Evolutionary conservation across 1,139 yeast species (phyloP), one percentile per base, ranked within the genome.

Genomic region (Debaryomycetaceae sp.): DNA sequence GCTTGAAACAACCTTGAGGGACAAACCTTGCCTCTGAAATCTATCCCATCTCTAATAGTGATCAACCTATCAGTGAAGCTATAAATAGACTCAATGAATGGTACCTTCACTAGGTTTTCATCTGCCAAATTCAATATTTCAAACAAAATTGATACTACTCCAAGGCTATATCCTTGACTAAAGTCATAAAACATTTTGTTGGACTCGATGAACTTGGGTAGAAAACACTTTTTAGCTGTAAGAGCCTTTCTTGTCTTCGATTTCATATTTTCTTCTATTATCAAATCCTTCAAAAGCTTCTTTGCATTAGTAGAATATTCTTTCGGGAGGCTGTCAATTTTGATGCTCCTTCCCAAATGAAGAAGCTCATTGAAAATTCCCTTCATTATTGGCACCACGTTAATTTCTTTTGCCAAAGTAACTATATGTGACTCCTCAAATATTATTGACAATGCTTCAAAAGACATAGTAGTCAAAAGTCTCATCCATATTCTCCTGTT

Each of bases 361-460:
- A 51, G 34, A 3, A 61, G 31, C 32, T 61, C 66, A n/a, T 47
- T 42, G 29, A 44, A 56, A 5, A 49, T 28, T 0, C 63, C 63
- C 24, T 44, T 52, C 41, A 61, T 37, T 1, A 58, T 33, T 2
- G 56, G 56, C 4, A 33, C 33, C 4, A 45, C 47, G 7, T 39
- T 32, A 3, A 34, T 17, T 9, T 37, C 41, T 8, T 42, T 40
- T 5, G 53, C 39, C 30, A 60, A 41, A 9, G 34, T 35, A 13
- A 48, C 29, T 3, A 54, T 37, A 35, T 55, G 48, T 2, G 52
- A 47, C 35, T 59, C 56, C 26, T 58, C 62, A 43, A 50, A 58
- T 5, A 57, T 46, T 4, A 61, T 41, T 2, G 63, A 44, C 15
- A 53, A 39, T 5, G 53, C 11, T 6, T 52, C 51, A 30, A 56